Evolutionary conservation across 192 early-diverging fungal species (phyloP).

Genomic region (Gonapodya prolifera): DNA sequence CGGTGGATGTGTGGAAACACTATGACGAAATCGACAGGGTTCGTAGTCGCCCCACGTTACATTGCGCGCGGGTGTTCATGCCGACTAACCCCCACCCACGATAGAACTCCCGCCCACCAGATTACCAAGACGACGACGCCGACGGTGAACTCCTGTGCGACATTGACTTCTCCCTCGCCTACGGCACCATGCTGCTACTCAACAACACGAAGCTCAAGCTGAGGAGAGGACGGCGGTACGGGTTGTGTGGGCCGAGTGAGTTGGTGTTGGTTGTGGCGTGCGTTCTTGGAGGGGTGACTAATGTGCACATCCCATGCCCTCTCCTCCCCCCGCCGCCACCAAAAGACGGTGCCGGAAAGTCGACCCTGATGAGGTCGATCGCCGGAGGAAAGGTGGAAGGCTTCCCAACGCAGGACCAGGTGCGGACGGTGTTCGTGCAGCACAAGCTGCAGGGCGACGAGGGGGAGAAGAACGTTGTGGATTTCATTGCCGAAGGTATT

Average conservation of each 20-base stretch:
- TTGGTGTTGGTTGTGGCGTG: too few relatives aligned
- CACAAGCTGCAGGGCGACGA: constrained; percentile 56
- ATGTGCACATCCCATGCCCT: too few relatives aligned
- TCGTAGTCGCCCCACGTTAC: too few relatives aligned
- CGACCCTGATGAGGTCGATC: constrained; percentile 76
- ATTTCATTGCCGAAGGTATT: constrained; percentile 52
- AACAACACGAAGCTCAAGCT: constrained; percentile 33
- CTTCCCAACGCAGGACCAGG: constrained; percentile 63
- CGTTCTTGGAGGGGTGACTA: too few relatives aligned
- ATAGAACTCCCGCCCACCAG: too few relatives aligned
- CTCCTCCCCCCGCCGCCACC: too few relatives aligned
- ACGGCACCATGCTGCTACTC: constrained; percentile 69
- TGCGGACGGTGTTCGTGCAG: constrained; percentile 70
- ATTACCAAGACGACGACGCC: constrained; percentile 12
- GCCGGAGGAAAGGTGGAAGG: constrained; percentile 68
- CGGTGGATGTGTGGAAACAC: neutral
- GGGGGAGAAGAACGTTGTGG: constrained; percentile 52
- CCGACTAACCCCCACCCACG: too few relatives aligned
- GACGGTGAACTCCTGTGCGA: constrained; percentile 50
- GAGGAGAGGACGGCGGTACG: constrained; percentile 66
- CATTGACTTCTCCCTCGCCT: constrained; percentile 72
- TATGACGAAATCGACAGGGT: too few relatives aligned
- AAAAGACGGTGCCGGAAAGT: constrained; percentile 78
- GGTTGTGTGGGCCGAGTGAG: constrained; percentile 67
- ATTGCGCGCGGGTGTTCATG: too few relatives aligned